Base-by-base conservation (phyloP, 2,329 filamentous ascomycete genomes). In the Stylonectria norvegica region DNA sequence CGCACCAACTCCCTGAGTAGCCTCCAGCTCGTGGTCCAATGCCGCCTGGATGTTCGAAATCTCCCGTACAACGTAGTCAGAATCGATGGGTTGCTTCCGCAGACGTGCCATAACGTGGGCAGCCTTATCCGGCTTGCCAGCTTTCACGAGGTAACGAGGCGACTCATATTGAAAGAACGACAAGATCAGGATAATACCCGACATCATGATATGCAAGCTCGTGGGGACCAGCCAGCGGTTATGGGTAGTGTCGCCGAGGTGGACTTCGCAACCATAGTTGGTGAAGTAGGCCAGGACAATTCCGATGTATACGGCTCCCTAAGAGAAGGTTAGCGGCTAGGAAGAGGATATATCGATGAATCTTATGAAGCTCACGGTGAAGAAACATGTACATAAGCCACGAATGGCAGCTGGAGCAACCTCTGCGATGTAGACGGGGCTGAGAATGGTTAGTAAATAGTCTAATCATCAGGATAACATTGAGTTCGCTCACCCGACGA, bases 241-340 rank as follows among this genome's bases (percentile, higher is more conserved):
- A 41, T 69, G 64, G 3, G 66, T 69, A n/a, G 59, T 52, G 34
- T 70, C 66, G 17, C 65, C 61, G 16, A 81, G 64, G 58, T 79
- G 66, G 30, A 79, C 38, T 41, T 71, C 61, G 38, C 66, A 70
- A 42, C 81, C 81, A 57, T 82, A 85, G 61, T 82, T 85, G 43
- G 83, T 79, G 55, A 89, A 90, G 66, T 89, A 91, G 7, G 83
- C 85, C 12, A 90, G 71, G 53, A 90, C 84, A 46, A 89, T 87
- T 17, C 85, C 86, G 38, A 86, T 64, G 57, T 90, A 90, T 16
- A 90, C 86, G 35, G 66, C 65, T 5, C 16, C n/a, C 16, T 10
- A 5, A 18, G 16, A 16, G 11, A 5, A 16, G 5, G 5, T 18
- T 32, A 16, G 29, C 16, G 11, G 6, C 28, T 9, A 16, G 29